Percentiles rank a stretch among this genome's conserved stretches.
phyloP scores from a whole-genome alignment of 495 filamentous ascomycete genomes.

The Trichoderma orchidacearum region DNA sequence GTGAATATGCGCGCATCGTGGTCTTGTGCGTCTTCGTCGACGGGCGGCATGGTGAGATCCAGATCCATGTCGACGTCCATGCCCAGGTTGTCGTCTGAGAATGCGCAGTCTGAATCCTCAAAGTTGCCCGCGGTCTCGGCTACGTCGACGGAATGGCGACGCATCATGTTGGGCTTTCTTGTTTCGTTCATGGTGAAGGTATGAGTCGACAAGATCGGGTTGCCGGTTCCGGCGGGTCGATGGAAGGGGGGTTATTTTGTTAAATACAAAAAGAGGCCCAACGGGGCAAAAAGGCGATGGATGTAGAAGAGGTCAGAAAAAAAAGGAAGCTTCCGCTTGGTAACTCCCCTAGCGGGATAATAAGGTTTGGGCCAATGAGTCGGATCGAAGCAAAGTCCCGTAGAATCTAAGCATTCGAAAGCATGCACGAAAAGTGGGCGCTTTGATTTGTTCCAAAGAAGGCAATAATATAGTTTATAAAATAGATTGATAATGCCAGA shows the following conservation, averaged over 20 bases:
- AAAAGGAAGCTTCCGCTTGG: too few relatives aligned
- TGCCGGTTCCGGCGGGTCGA: neutral
- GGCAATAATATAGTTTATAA: too few relatives aligned
- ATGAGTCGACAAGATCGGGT: neutral
- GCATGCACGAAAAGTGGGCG: too few relatives aligned
- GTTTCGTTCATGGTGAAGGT: neutral
- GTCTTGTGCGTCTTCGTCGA: conserved; percentile 20
- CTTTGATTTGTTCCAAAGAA: too few relatives aligned
- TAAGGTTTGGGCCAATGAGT: too few relatives aligned
- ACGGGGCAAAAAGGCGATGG: too few relatives aligned
- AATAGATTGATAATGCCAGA: too few relatives aligned
- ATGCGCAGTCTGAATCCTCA: conserved; percentile 26
- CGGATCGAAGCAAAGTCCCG: neutral
- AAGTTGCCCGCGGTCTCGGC: conserved; percentile 29
- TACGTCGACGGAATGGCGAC: conserved; percentile 26
- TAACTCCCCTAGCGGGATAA: too few relatives aligned
- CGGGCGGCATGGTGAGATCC: conserved; percentile 19
- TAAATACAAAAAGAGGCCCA: too few relatives aligned
- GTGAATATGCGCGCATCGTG: conserved; percentile 32
- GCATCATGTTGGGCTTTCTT: conserved; percentile 14
- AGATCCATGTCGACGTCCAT: conserved; percentile 12
- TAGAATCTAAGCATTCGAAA: neutral
- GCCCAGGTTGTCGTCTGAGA: conserved; percentile 13
- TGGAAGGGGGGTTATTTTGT: too few relatives aligned
- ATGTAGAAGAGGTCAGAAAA: too few relatives aligned